These are phyloP conservation scores for Colletotrichum noveboracense DNA, from an alignment of 2,329 filamentous ascomycete genomes.

Conservation along the genomic window DNA sequence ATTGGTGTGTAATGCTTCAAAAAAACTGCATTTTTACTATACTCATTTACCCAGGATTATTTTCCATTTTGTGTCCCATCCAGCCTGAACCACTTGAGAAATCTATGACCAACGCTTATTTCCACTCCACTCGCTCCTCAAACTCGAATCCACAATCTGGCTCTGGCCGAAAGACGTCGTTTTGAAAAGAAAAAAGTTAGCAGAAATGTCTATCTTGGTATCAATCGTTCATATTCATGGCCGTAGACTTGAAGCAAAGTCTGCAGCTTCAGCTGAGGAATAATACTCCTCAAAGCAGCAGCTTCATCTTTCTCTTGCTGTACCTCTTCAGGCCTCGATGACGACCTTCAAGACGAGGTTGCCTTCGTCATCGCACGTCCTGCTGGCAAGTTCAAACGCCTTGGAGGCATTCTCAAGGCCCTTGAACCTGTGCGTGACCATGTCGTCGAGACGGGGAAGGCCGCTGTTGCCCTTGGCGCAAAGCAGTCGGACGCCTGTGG, in stretches of 20 bases:
- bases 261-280: neutral
- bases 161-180: neutral
- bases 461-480: constrained; percentile 46
- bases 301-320: neutral
- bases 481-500: constrained; percentile 69
- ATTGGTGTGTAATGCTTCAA: neutral
- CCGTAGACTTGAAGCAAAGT: neutral
- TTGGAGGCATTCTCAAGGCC: constrained; percentile 66
- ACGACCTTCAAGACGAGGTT: constrained; percentile 77
- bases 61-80: neutral
- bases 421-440: constrained; percentile 76
- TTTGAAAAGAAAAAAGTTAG: neutral
- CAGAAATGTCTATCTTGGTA: neutral
- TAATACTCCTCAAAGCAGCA: neutral
- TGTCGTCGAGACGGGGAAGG: constrained; percentile 69
- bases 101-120: neutral
- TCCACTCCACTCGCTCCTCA: neutral
- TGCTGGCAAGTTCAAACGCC: constrained; percentile 74
- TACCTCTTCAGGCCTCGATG: constrained; percentile 52
- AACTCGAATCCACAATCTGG: neutral
- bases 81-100: neutral
- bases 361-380: constrained; percentile 70
- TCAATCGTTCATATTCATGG: neutral
- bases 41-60: neutral
- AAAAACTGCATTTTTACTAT: neutral